phyloP scores from a whole-genome alignment of 352 stramenopile genomes.

The Phytophthora brassicae region DNA sequence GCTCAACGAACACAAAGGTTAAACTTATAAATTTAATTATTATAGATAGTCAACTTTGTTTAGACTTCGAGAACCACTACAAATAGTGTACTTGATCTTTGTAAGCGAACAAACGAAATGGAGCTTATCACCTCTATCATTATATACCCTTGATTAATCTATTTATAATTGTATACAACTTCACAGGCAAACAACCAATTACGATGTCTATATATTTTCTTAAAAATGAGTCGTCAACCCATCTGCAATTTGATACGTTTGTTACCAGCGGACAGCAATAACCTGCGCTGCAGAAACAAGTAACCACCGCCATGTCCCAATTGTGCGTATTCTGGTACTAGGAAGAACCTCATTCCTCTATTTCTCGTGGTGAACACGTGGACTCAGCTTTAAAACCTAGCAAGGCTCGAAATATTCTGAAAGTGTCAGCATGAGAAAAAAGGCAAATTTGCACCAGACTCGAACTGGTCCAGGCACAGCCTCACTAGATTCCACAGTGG shows the following conservation, averaged over 20 bases:
- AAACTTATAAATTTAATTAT: background rate
- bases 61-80: constrained; percentile 36
- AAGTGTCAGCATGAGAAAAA: background rate
- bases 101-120: constrained; percentile 3
- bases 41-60: constrained; percentile 28
- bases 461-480: background rate
- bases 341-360: too few species aligned
- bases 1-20: constrained; percentile 89
- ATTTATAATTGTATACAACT: constrained; percentile 4
- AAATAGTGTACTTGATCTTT: constrained; percentile 9
- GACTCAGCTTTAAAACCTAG: background rate
- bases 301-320: too few species aligned
- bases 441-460: background rate
- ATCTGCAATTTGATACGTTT: too few species aligned
- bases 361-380: background rate
- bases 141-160: constrained; percentile 31
- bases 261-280: too few species aligned
- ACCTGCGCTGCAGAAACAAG: too few species aligned
- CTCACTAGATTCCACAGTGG: constrained; percentile 1
- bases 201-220: too few species aligned
- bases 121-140: constrained; percentile 23
- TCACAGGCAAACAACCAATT: too few species aligned
- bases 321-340: background rate
- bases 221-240: too few species aligned
- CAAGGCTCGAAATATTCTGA: background rate